A percentile compares a stretch with the other conserved stretches of the same genome.
These are phyloP conservation scores for Leccinum subgranulosum DNA, from an alignment of 768 basidiomycete species.

Conservation along the genomic window DNA sequence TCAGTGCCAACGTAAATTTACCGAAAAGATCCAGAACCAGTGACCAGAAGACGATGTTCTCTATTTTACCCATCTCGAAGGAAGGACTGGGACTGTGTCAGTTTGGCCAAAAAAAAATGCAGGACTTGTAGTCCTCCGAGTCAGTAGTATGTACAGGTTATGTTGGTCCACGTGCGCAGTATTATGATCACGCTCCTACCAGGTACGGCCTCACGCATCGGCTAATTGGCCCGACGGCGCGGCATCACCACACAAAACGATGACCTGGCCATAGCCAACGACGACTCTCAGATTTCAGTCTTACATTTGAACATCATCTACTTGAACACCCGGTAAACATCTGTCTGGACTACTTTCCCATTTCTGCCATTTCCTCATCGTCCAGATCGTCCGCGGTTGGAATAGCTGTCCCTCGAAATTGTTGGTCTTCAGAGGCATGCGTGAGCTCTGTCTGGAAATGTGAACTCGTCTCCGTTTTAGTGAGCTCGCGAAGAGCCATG, in stretches of 20 bases:
- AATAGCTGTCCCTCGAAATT: slow-evolving; percentile 55
- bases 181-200: not conserved
- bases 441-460: slow-evolving; percentile 85
- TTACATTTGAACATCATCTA: not conserved
- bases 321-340: not conserved
- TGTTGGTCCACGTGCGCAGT: not conserved
- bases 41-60: slow-evolving; percentile 84
- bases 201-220: not conserved
- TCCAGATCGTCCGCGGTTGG: slow-evolving; percentile 23
- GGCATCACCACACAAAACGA: not conserved
- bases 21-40: slow-evolving; percentile 86
- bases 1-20: slow-evolving; percentile 25
- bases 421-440: slow-evolving; percentile 75
- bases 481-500: slow-evolving; percentile 94
- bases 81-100: not conserved
- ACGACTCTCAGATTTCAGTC: not conserved
- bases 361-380: slow-evolving; percentile 10
- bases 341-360: slow-evolving; percentile 1
- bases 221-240: not conserved
- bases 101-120: not conserved
- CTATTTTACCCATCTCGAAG: slow-evolving; percentile 57
- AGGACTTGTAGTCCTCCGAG: not conserved
- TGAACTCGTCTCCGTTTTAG: slow-evolving; percentile 93
- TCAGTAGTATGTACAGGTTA: not conserved
- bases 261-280: too few relatives aligned